Conservation (phyloP, 78 protist species). For the Dictyostelium purpureum region DNA sequence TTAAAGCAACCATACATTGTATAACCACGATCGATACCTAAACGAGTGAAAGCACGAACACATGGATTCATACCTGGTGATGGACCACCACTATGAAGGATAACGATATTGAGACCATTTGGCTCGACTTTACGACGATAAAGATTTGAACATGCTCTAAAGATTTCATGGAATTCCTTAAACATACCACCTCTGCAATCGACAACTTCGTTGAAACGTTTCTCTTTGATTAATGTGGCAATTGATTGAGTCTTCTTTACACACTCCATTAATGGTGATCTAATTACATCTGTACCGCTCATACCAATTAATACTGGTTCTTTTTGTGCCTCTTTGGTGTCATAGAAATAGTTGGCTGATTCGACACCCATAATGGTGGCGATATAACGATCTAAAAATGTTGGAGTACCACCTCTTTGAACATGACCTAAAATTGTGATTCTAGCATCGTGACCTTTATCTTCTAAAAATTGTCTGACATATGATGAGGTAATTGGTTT, state of each 20-base stretch:
- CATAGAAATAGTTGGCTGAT: slow-evolving; percentile 63
- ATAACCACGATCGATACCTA: slow-evolving; percentile 69
- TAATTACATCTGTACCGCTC: slow-evolving; percentile 3
- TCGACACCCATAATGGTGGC: slow-evolving; percentile 64
- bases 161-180: slow-evolving; percentile 34
- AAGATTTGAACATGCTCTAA: slow-evolving; percentile 36
- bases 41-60: slow-evolving; percentile 68
- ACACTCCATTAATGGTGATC: slow-evolving; percentile 79
- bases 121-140: neutral
- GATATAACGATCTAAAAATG: slow-evolving; percentile 84
- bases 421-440: slow-evolving; percentile 91
- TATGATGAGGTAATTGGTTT: slow-evolving; percentile 60
- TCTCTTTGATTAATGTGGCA: slow-evolving; percentile 18
- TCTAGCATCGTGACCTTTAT: slow-evolving; percentile 80
- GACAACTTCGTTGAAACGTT: slow-evolving; percentile 74
- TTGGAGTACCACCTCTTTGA: slow-evolving; percentile 90
- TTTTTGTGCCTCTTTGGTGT: neutral
- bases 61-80: slow-evolving; percentile 91
- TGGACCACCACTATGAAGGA: slow-evolving; percentile 87
- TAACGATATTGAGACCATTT: slow-evolving; percentile 15
- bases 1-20: slow-evolving; percentile 61
- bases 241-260: slow-evolving; percentile 81
- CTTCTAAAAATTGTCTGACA: slow-evolving; percentile 11
- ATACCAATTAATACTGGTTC: slow-evolving; percentile 82
- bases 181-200: slow-evolving; percentile 73